Conservation (phyloP, 2,329 filamentous ascomycete genomes). For the Diaporthe destruens region DNA sequence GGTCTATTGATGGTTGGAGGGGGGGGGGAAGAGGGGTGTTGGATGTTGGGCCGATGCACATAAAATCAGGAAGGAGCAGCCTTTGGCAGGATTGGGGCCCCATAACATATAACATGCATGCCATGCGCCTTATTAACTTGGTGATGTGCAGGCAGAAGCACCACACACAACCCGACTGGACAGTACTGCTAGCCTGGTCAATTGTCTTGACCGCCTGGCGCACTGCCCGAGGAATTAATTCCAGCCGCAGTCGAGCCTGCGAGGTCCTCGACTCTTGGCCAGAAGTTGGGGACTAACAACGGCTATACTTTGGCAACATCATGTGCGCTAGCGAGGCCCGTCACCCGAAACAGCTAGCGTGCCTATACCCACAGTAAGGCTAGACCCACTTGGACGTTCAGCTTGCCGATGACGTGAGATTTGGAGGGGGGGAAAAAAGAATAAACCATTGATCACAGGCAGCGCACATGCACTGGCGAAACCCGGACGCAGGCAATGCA, state of each 20-base stretch:
- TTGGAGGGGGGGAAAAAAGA: background rate
- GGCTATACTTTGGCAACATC: background rate
- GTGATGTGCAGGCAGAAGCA: constrained; percentile 8
- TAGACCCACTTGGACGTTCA: constrained; percentile 21
- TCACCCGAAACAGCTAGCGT: background rate
- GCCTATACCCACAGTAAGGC: background rate
- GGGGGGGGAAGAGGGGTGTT: background rate
- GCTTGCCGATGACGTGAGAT: constrained; percentile 29
- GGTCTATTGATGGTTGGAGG: background rate
- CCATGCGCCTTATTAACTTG: constrained; percentile 7
- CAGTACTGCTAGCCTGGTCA: background rate
- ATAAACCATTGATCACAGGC: background rate
- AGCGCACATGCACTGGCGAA: background rate
- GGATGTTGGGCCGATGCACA: constrained; percentile 10
- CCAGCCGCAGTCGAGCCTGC: background rate
- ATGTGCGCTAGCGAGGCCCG: background rate
- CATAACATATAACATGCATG: background rate
- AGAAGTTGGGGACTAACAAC: constrained; percentile 20
- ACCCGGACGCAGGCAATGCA: background rate
- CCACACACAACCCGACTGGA: too few relatives aligned
- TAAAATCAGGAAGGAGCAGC: constrained; percentile 5
- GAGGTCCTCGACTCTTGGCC: background rate
- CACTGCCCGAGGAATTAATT: background rate
- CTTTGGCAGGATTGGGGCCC: constrained; percentile 7
- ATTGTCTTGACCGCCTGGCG: background rate